Evolutionary conservation across 345 rosid species (phyloP).

Genomic region (Draba incana): DNA sequence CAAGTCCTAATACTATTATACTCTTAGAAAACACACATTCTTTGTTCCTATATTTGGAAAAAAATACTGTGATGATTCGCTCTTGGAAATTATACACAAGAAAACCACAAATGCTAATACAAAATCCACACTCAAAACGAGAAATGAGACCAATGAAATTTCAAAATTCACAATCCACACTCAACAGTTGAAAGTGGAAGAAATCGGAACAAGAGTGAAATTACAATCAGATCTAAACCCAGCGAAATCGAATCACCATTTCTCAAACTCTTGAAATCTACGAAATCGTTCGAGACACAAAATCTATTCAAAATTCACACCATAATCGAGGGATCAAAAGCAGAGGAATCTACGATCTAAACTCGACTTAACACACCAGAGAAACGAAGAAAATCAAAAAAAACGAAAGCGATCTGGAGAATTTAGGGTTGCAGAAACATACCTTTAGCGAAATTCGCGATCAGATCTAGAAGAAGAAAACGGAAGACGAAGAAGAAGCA

Average conservation of each 20-base stretch:
- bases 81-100: not conserved
- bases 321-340: conserved; percentile 11
- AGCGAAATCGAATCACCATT: conserved; percentile 17
- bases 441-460: conserved; percentile 31
- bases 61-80: too few relatives aligned
- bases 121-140: not conserved
- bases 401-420: conserved; percentile 20
- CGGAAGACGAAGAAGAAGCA: conserved; percentile 23
- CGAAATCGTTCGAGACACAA: not conserved
- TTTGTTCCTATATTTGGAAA: not conserved
- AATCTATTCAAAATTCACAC: not conserved
- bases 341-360: conserved; percentile 22
- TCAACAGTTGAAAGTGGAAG: too few relatives aligned
- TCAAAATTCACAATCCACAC: too few relatives aligned
- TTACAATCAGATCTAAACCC: conserved; percentile 31
- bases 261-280: conserved; percentile 11
- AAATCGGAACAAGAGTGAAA: too few relatives aligned
- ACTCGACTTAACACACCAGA: not conserved
- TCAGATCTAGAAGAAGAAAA: conserved; percentile 38
- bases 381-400: not conserved
- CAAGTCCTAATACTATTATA: not conserved
- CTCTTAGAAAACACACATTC: not conserved
- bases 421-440: not conserved
- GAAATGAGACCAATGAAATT: not conserved
- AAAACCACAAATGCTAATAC: not conserved